phyloP scores from a whole-genome alignment of 2,329 filamentous ascomycete genomes.

The Pseudonectria buxi region DNA sequence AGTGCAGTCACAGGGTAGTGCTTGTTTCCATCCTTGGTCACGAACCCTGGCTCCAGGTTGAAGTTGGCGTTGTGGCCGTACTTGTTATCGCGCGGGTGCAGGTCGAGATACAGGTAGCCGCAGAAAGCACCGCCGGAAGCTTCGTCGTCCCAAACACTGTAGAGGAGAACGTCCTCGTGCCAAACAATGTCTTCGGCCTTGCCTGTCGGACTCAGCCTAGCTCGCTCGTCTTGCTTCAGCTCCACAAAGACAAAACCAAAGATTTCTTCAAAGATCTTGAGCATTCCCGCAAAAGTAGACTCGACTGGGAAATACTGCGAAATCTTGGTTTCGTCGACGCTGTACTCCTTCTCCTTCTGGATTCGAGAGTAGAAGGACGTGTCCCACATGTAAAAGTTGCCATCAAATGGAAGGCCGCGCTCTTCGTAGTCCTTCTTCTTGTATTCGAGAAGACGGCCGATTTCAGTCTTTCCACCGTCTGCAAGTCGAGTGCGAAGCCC shows the following conservation, averaged over 20 bases:
- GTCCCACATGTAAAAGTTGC: slow-evolving; percentile 77
- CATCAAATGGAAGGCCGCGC: slow-evolving; percentile 53
- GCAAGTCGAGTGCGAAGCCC: slow-evolving; percentile 62
- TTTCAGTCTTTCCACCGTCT: slow-evolving; percentile 65
- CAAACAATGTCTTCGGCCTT: slow-evolving; percentile 68
- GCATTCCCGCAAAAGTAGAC: slow-evolving; percentile 68
- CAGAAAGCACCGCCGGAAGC: slow-evolving; percentile 65
- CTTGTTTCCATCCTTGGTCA: slow-evolving; percentile 59
- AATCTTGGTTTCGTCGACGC: slow-evolving; percentile 71
- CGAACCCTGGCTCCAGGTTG: slow-evolving; percentile 67
- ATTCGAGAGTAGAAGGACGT: slow-evolving; percentile 72
- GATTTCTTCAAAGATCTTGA: slow-evolving; percentile 75
- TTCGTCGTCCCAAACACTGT: slow-evolving; percentile 75
- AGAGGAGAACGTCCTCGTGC: slow-evolving; percentile 78
- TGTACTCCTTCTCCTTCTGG: slow-evolving; percentile 74
- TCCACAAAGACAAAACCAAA: slow-evolving; percentile 76
- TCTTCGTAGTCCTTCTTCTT: slow-evolving; percentile 64
- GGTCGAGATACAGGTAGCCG: slow-evolving; percentile 76
- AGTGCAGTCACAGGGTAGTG: slow-evolving; percentile 72
- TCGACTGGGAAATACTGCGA: slow-evolving; percentile 78
- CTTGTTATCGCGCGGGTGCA: slow-evolving; percentile 74
- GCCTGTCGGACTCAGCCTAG: slow-evolving; percentile 57
- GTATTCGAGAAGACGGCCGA: slow-evolving; percentile 60
- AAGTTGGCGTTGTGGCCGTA: slow-evolving; percentile 85
- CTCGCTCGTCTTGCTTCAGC: slow-evolving; percentile 59